These are phyloP conservation scores for Colletotrichum aenigma DNA, from an alignment of 2,329 filamentous ascomycete species.

Conservation along the genomic window DNA sequence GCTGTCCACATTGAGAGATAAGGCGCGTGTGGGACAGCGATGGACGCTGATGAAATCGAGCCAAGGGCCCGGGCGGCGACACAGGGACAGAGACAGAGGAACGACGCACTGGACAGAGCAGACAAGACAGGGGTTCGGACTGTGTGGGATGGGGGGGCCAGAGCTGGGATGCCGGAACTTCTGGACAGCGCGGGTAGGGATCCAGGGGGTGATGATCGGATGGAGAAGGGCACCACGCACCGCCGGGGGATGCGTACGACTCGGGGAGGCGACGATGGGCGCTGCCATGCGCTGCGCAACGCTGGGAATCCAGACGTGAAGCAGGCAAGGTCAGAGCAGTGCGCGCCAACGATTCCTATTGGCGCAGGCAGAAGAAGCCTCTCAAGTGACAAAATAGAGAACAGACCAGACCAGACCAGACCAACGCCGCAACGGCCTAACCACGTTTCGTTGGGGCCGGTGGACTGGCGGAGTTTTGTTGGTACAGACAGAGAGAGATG, in stretches of 20 bases:
- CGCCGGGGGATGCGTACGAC: background rate
- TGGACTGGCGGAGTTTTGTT: background rate
- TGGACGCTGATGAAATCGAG: conserved; percentile 16
- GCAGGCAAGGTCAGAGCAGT: conserved; percentile 8
- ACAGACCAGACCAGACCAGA: background rate
- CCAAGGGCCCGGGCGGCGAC: conserved; percentile 11
- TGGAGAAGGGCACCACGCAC: background rate
- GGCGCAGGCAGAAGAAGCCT: background rate
- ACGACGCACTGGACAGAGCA: background rate
- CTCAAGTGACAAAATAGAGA: background rate
- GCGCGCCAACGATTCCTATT: conserved; percentile 10
- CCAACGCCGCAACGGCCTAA: conserved; percentile 9
- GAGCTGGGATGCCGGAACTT: background rate
- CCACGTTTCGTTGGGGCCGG: background rate
- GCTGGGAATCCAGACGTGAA: background rate
- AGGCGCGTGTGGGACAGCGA: conserved; percentile 14
- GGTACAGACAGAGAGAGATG: background rate
- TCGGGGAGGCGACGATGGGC: background rate
- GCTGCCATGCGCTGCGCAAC: background rate
- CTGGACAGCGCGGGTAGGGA: background rate
- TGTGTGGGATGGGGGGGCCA: background rate
- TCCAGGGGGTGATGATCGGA: background rate
- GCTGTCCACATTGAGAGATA: conserved; percentile 11
- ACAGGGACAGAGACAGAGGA: background rate
- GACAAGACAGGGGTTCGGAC: background rate